Evolutionary conservation across 2,329 filamentous ascomycete genomes (phyloP), one percentile per base, ranked within the genome.

Genomic region (Byssothecium circinans): DNA sequence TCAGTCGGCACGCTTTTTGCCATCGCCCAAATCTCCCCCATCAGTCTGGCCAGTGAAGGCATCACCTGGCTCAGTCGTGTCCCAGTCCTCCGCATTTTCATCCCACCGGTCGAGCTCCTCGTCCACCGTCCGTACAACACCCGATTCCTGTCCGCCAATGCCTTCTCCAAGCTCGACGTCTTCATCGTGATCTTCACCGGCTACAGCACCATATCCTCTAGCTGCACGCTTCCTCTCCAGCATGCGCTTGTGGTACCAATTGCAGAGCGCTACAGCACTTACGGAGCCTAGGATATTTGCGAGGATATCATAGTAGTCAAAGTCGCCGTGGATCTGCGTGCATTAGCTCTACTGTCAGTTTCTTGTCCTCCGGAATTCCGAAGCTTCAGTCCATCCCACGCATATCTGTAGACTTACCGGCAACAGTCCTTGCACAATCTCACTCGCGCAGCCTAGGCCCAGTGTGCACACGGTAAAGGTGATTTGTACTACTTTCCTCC

Each of bases 181-280:
- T 34, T 65, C 64, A 18, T 74, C 75, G 5, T 70, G 69, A 23
- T 79, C 80, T 12, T 82, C 82, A 22, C 83, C 84, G 0, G 87
- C 81, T 5, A 95, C 81, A 6, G 82, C 79, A 43, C 81, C 80
- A 64, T 95, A 95, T 42, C 82, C 82, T 64, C 88, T 88, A 45
- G 83, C 83, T 63, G 83, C 78, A 50, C 91, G 81, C 68, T 88
- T 89, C 53, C 94, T 81, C 71, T 97, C 92, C 32, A 97, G 77
- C 91, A 97, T 97, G 49, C 94, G 86, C 66, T 88, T 87, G 74
- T 99, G 94, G 69, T 99, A 99, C 88, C 89, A 92, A 47, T 84
- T 86, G 68, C 89, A 95, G 17, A 95, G 69, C 0, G 79, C 85
- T 17, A 96, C 68, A 0, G 83, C 91, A 0, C 78, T 75, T 12